Evolutionary conservation across 345 rosid species (phyloP), one percentile per base, ranked within the genome.

Genomic region (Moringa oleifera): DNA sequence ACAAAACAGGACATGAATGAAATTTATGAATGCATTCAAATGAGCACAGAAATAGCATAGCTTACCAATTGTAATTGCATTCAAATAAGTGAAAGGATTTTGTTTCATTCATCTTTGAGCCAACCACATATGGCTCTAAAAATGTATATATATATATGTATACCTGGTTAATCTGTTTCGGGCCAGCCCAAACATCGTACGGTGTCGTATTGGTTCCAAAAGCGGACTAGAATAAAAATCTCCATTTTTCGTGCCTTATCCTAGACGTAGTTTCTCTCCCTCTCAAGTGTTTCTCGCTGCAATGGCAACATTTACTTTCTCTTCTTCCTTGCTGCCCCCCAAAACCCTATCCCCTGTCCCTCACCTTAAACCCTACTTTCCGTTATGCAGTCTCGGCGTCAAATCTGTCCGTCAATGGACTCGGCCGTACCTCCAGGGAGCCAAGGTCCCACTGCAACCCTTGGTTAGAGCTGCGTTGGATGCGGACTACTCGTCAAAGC

Each of bases 401-500:
- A 19, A 20, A 52, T 24, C 47, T 37, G 0, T 18, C 20, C 53
- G 7, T 0, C 18, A 52, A 68, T 53, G 77, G 71, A 20, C 33
- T 47, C 64, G 60, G 36, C 55, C 58, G 7, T 68, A 25, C n/a
- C 22, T 55, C 59, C 63, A 61, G 57, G 41, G 18, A 53, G 65
- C 31, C 69, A 57, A 60, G 63, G 16, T n/a, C n/a, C n/a, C n/a
- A n/a, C n/a, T n/a, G n/a, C n/a, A n/a, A n/a, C n/a, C n/a, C n/a
- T n/a, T n/a, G n/a, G 70, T 77, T 17, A 79, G 54, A 59, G 82
- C 86, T 5, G 83, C 88, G 33, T 80, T 88, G 31, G 73, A 64
- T 2, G 91, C 81, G 68, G 82, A 82, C 57, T 87, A 79, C 69
- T 89, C 96, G 19, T 53, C 91, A 8, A 85, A 53, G 65, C 70